These are phyloP conservation scores for Rosa multiflora DNA, from an alignment of 306 rosid genomes.

Conservation along the genomic window DNA sequence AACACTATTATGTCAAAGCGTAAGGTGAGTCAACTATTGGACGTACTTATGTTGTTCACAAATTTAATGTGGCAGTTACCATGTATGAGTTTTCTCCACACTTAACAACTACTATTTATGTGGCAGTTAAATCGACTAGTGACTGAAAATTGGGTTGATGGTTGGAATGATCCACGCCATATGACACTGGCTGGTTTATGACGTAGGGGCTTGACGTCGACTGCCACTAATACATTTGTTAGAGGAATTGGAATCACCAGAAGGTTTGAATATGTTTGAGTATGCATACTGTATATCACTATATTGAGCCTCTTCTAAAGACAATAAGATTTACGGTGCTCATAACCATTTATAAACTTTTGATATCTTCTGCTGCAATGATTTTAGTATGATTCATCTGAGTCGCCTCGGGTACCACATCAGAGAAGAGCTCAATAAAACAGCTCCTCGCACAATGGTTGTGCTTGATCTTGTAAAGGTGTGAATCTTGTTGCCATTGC, in stretches of 20 bases:
- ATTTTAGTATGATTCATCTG: constrained; percentile 80
- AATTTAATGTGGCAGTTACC: not conserved
- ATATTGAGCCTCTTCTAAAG: not conserved
- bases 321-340: not conserved
- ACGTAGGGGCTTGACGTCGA: constrained; percentile 81
- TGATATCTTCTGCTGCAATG: constrained; percentile 48
- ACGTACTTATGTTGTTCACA: constrained; percentile 2
- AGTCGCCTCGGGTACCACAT: constrained; percentile 87
- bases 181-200: constrained; percentile 91
- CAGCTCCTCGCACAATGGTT: constrained; percentile 77
- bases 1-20: constrained; percentile 96
- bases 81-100: constrained; percentile 5
- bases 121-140: constrained; percentile 80
- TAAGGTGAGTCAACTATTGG: constrained; percentile 32
- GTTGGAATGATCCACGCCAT: constrained; percentile 99
- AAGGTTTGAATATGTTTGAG: constrained; percentile 51
- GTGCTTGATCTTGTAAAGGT: constrained; percentile 93
- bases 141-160: constrained; percentile 89
- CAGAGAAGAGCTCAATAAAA: constrained; percentile 86
- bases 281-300: not conserved
- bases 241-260: constrained; percentile 96
- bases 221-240: constrained; percentile 84
- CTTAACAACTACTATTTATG: constrained; percentile 25
- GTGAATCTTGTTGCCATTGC: constrained; percentile 24
- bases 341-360: not conserved